Percentiles rank a stretch among this genome's conserved stretches.
Evolutionary conservation across 768 basidiomycete species (phyloP).

Genomic region (Boletus eberwhitei): DNA sequence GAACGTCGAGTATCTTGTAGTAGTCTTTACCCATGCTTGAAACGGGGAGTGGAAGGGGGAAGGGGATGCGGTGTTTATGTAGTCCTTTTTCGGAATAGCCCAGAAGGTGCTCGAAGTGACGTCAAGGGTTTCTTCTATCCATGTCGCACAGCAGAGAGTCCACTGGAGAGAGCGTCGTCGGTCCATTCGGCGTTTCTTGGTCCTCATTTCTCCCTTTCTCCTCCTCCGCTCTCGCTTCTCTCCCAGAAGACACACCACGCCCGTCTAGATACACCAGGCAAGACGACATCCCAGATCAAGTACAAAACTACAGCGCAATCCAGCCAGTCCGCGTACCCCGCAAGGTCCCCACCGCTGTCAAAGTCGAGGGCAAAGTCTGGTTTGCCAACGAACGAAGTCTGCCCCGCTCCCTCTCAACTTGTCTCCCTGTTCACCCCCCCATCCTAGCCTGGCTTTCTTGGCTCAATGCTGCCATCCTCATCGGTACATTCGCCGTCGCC

Average conservation of each 20-base stretch:
- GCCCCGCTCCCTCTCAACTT: constrained; percentile 15
- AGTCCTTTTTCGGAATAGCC: constrained; percentile 16
- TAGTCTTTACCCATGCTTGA: constrained; percentile 72
- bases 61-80: too few relatives aligned
- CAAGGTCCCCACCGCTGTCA: constrained; percentile 77
- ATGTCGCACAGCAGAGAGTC: constrained; percentile 19
- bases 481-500: constrained; percentile 82
- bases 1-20: constrained; percentile 78
- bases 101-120: constrained; percentile 34
- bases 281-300: constrained; percentile 62
- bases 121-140: constrained; percentile 14
- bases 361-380: constrained; percentile 95
- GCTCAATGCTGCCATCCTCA: constrained; percentile 79
- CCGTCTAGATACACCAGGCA: constrained; percentile 58
- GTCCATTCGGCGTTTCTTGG: constrained; percentile 55
- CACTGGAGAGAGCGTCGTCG: constrained; percentile 8
- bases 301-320: constrained; percentile 74
- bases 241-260: constrained; percentile 39
- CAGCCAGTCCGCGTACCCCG: constrained; percentile 73
- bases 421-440: constrained; percentile 1
- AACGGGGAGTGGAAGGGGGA: too few relatives aligned
- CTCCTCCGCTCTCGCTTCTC: constrained; percentile 50
- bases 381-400: constrained; percentile 93
- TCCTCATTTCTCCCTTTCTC: constrained; percentile 72
- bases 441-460: constrained; percentile 88